Evolutionary conservation across 2,329 filamentous ascomycete genomes (phyloP).

Genomic region (Gyromitra esculenta): DNA sequence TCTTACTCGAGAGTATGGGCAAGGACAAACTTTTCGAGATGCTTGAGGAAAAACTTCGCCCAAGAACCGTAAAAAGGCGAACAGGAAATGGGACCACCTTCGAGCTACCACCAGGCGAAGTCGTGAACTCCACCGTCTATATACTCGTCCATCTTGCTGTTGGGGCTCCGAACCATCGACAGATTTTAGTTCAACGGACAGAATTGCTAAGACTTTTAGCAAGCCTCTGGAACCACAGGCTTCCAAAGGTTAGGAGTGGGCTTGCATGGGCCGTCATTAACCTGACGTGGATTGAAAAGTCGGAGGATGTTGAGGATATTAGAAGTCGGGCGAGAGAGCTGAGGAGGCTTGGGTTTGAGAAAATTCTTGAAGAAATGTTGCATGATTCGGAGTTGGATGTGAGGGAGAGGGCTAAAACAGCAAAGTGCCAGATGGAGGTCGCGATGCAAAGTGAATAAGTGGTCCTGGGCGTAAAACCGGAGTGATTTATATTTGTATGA

Average conservation of each 20-base stretch:
- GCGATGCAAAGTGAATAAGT: constrained; percentile 34
- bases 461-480: neutral
- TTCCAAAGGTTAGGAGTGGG: constrained; percentile 77
- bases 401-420: constrained; percentile 82
- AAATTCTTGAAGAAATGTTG: constrained; percentile 70
- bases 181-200: constrained; percentile 79
- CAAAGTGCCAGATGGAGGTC: constrained; percentile 72
- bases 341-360: constrained; percentile 74
- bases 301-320: constrained; percentile 74
- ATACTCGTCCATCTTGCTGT: constrained; percentile 90
- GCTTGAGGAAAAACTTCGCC: constrained; percentile 77
- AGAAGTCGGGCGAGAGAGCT: constrained; percentile 74
- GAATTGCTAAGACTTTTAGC: constrained; percentile 77
- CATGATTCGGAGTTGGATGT: constrained; percentile 82
- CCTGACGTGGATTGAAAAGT: constrained; percentile 79
- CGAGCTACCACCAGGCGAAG: constrained; percentile 64
- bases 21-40: constrained; percentile 82
- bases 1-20: constrained; percentile 78
- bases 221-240: constrained; percentile 76
- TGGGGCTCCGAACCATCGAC: constrained; percentile 78
- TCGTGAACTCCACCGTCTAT: constrained; percentile 80
- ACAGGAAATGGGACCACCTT: constrained; percentile 47
- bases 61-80: constrained; percentile 43
- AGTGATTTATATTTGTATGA: constrained; percentile 33
- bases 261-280: constrained; percentile 88